Conservation (phyloP, 2,329 filamentous ascomycete genomes). For the Aspergillus sp. region DNA sequence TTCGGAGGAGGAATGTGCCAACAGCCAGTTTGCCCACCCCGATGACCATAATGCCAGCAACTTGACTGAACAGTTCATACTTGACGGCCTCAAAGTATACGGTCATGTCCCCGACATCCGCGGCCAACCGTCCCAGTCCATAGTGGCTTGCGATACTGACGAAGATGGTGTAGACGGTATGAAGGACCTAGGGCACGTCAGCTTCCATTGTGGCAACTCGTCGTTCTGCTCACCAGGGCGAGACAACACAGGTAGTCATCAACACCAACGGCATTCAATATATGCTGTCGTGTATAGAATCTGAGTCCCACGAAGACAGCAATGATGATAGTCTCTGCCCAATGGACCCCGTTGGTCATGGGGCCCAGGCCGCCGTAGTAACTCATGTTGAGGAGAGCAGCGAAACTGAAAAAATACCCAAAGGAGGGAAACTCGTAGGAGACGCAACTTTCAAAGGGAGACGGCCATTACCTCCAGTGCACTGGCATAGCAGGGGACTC, state of each 20-base stretch:
- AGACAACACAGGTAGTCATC: constrained; percentile 17
- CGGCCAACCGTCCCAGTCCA: constrained; percentile 13
- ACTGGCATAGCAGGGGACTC: no score
- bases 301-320: constrained; percentile 19
- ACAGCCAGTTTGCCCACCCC: constrained; percentile 22
- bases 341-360: constrained; percentile 25
- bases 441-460: no score
- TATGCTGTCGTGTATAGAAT: constrained; percentile 19
- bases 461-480: no score
- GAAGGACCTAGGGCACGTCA: constrained; percentile 11
- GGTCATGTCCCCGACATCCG: constrained; percentile 16
- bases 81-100: constrained; percentile 22
- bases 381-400: neutral
- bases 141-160: constrained; percentile 17
- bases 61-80: constrained; percentile 24
- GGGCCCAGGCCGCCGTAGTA: constrained; percentile 22
- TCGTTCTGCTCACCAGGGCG: constrained; percentile 1
- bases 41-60: constrained; percentile 24
- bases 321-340: constrained; percentile 18
- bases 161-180: constrained; percentile 21
- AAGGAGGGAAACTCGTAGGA: no score
- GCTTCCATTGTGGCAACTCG: neutral
- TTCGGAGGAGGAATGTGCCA: constrained; percentile 21
- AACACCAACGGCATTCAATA: constrained; percentile 19
- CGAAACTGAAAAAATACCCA: no score